phyloP scores from a whole-genome alignment of 2,329 filamentous ascomycete species.

The Colletotrichum musae region DNA sequence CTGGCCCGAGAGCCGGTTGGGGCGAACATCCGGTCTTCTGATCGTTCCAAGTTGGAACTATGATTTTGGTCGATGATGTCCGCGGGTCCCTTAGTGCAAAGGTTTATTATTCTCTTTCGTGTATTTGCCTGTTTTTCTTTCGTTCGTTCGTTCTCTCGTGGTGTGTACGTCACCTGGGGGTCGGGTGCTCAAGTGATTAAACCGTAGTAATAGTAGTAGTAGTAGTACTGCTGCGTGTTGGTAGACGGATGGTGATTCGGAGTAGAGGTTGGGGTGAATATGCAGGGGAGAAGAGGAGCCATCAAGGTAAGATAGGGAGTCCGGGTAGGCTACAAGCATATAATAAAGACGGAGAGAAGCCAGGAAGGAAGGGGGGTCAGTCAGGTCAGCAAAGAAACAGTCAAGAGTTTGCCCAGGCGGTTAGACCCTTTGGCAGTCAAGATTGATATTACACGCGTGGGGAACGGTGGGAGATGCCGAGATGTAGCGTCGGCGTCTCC shows the following conservation, averaged over 20 bases:
- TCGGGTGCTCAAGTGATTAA: too few species aligned
- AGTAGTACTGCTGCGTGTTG: not conserved
- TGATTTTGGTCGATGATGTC: not conserved
- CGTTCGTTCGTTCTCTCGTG: too few species aligned
- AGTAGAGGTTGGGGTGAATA: not conserved
- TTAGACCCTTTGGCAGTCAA: conserved; percentile 5
- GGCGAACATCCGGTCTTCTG: conserved; percentile 31
- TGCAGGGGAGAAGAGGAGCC: not conserved
- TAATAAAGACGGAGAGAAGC: not conserved
- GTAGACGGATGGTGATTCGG: not conserved
- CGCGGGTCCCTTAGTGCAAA: too few species aligned
- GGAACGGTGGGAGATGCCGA: conserved; percentile 13
- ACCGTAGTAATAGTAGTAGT: not conserved
- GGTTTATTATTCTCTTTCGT: too few species aligned
- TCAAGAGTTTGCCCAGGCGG: conserved; percentile 19
- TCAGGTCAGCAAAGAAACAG: not conserved
- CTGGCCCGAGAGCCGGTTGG: conserved; percentile 33
- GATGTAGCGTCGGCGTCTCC: not conserved
- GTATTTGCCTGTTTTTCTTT: too few species aligned
- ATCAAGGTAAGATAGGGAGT: conserved; percentile 6
- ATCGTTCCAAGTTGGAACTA: conserved; percentile 18
- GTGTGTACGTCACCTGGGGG: not conserved
- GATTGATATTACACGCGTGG: conserved; percentile 17
- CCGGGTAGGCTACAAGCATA: conserved; percentile 4
- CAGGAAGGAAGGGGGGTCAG: not conserved